These are phyloP conservation scores for Ophiostoma sp. DNA, from an alignment of 2,329 filamentous ascomycete genomes.

Conservation along the genomic window DNA sequence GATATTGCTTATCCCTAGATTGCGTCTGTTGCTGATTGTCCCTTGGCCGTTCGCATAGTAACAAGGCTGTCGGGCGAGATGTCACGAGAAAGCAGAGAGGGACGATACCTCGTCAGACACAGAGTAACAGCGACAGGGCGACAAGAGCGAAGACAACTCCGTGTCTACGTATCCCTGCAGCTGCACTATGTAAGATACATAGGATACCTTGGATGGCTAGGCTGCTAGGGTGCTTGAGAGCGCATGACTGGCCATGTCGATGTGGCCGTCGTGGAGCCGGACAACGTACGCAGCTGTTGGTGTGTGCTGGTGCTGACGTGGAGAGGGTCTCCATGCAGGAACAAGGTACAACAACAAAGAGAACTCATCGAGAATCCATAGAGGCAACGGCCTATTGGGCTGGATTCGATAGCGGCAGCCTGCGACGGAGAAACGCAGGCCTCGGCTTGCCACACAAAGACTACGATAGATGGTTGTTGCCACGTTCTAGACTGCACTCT, in stretches of 20 bases:
- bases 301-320: conserved; percentile 13
- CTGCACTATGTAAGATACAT: background rate
- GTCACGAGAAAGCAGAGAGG: too few relatives aligned
- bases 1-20: conserved; percentile 3
- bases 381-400: too few relatives aligned
- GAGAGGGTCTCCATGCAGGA: conserved; percentile 2
- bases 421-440: background rate
- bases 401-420: conserved; percentile 7
- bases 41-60: background rate
- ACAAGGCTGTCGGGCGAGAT: too few relatives aligned
- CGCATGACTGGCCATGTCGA: background rate
- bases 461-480: background rate
- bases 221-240: background rate
- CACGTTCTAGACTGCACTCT: background rate
- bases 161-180: too few relatives aligned
- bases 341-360: background rate
- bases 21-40: background rate
- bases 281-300: background rate
- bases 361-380: background rate
- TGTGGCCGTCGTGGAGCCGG: conserved; percentile 6
- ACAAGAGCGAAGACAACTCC: too few relatives aligned
- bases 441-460: background rate
- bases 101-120: too few relatives aligned
- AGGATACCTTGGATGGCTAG: too few relatives aligned
- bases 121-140: too few relatives aligned